These are phyloP conservation scores for Fusarium euwallaceae DNA, from an alignment of 2,329 filamentous ascomycete genomes.

Conservation along the genomic window DNA sequence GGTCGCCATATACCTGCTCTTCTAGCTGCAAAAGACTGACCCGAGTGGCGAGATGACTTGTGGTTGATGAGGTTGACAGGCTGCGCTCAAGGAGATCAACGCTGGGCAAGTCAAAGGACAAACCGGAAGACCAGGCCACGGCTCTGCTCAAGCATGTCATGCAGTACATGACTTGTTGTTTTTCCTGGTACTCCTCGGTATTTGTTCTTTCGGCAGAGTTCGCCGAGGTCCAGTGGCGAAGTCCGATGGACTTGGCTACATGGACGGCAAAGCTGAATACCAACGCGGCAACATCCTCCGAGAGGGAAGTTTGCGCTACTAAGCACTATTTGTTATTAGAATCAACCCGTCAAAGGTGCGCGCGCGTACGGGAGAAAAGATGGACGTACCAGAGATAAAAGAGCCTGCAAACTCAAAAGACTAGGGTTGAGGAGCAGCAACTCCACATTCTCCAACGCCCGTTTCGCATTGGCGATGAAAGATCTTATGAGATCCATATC, in stretches of 20 bases:
- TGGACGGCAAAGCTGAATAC: conserved; percentile 17
- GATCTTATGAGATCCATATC: conserved; percentile 13
- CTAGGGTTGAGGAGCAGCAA: conserved; percentile 13
- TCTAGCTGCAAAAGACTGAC: conserved; percentile 5
- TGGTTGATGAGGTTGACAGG: not conserved
- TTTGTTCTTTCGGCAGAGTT: not conserved
- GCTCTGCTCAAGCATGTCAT: conserved; percentile 8
- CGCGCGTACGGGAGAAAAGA: not conserved
- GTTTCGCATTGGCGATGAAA: conserved; percentile 20
- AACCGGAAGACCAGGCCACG: conserved; percentile 9
- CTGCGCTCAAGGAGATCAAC: conserved; percentile 8
- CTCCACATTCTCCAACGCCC: conserved; percentile 18
- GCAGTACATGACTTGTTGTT: conserved; percentile 14
- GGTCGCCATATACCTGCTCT: conserved; percentile 1
- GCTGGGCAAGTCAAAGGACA: not conserved
- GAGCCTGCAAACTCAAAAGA: conserved; percentile 7
- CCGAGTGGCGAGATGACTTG: not conserved
- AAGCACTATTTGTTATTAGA: conserved; percentile 1
- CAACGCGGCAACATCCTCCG: conserved; percentile 13
- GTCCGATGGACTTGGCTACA: conserved; percentile 14
- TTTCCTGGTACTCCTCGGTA: conserved; percentile 5
- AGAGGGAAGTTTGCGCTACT: conserved; percentile 10
- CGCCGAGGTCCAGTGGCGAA: conserved; percentile 7
- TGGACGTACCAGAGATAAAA: conserved; percentile 12
- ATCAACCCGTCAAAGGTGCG: not conserved